These are phyloP conservation scores for Penicillium sp. DNA, from an alignment of 2,329 filamentous ascomycete species.

Conservation along the genomic window DNA sequence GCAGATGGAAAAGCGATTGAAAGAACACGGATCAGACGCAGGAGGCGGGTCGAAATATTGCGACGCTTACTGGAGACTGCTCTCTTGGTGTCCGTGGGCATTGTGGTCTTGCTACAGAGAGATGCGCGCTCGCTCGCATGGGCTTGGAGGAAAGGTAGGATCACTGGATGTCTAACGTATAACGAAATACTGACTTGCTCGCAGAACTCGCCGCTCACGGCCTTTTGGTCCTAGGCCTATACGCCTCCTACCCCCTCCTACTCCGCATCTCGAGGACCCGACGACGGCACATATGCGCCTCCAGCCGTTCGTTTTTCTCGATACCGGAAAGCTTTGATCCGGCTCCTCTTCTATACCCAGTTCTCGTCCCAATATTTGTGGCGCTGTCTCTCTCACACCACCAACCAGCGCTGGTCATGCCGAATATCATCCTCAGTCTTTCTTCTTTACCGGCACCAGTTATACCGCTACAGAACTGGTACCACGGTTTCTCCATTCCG, in stretches of 20 bases:
- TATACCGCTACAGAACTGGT: slow-evolving; percentile 59
- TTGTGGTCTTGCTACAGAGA: slow-evolving; percentile 38
- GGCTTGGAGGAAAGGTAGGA: slow-evolving; percentile 39
- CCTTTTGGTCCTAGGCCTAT: slow-evolving; percentile 31
- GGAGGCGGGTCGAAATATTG: slow-evolving; percentile 41
- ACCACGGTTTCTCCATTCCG: slow-evolving; percentile 58
- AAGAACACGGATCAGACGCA: slow-evolving; percentile 26
- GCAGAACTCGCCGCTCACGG: slow-evolving; percentile 35
- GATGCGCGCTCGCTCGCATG: slow-evolving; percentile 30
- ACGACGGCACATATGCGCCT: slow-evolving; percentile 26
- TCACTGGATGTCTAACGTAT: background rate
- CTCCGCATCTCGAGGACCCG: slow-evolving; percentile 35
- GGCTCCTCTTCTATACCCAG: slow-evolving; percentile 83
- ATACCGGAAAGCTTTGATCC: slow-evolving; percentile 82
- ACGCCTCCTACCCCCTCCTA: slow-evolving; percentile 55
- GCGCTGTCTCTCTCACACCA: slow-evolving; percentile 66
- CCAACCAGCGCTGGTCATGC: slow-evolving; percentile 60
- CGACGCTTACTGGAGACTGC: slow-evolving; percentile 52
- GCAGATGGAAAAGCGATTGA: slow-evolving; percentile 22
- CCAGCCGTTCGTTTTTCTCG: slow-evolving; percentile 47
- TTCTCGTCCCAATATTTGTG: slow-evolving; percentile 69
- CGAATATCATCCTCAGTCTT: slow-evolving; percentile 77
- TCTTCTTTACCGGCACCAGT: slow-evolving; percentile 69
- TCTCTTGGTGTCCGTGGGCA: slow-evolving; percentile 51
- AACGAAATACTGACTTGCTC: slow-evolving; percentile 8